Base-by-base conservation (phyloP, 2,329 filamentous ascomycete species). In the Cladosporium cucumerinum region DNA sequence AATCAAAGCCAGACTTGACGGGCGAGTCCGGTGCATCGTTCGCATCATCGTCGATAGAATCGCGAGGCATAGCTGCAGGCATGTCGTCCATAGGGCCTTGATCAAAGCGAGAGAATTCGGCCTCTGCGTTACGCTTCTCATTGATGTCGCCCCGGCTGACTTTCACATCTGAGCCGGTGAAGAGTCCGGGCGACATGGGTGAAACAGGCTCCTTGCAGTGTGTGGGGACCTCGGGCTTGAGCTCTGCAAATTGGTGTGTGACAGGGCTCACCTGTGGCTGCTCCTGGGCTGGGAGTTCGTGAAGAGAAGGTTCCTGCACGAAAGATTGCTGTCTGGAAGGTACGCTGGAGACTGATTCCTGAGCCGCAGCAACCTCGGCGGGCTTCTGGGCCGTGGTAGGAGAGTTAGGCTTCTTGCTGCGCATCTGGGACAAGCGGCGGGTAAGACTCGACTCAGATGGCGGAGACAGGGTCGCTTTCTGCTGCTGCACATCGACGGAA, bases 71-170 rank as follows among this genome's bases (percentile, higher is more conserved):
- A 73, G 96, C 96, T 1, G 93, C 91, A 3, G 95, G 94, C 76
- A 95, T 90, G 64, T 98, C 93, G 11, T 86, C 78, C 26, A 97
- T 84, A 1, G 95, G 95, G 2, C 93, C 95, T 78, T 98, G 94
- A 72, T 95, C 90, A 73, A 98, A 98, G 26, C 81, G 82, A 18
- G 84, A 85, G 72, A 88, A 88, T 64, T 88, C 88, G 12, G 84
- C 78, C 34, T 82, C 80, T n/a, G 86, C 85, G 69, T 89, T 84
- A 49, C 79, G 78, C 8, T 82, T 84, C 67, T 90, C 86, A 10
- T 80, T 78, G 0, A 83, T 87, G 71, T 87, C 85, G 39, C 89
- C 82, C 5, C 84, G 85, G 6, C 89, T 89, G 5, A 86, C 74
- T 39, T 79, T 78, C 26, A 83, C 79, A 18, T 82, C 79, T 12